A percentile compares a stretch with the other conserved stretches of the same genome.
Evolutionary conservation across 441 rosid genomes (phyloP).

Genomic region (Adansonia rubrostipa): DNA sequence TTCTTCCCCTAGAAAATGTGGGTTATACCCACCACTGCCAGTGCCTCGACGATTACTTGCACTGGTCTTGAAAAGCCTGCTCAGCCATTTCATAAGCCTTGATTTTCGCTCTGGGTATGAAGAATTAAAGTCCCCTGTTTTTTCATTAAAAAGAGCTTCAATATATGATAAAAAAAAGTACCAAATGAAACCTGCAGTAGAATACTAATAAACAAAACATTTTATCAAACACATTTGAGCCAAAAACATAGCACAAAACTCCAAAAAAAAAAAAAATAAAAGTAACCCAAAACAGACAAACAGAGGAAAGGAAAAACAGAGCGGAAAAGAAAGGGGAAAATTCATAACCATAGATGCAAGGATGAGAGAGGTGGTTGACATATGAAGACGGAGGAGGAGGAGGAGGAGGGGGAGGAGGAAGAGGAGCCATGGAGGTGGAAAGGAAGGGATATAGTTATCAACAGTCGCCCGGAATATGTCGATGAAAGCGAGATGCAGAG

Average conservation of each 20-base stretch:
- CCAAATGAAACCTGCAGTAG: background rate
- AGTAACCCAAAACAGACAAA: background rate
- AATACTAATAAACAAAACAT: background rate
- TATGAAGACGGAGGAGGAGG: slow-evolving; percentile 39
- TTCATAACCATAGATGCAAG: slow-evolving; percentile 73
- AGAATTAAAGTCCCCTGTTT: slow-evolving; percentile 76
- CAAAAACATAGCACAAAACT: background rate
- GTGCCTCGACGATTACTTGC: slow-evolving; percentile 40
- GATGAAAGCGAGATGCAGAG: slow-evolving; percentile 49
- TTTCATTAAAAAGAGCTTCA: slow-evolving; percentile 30
- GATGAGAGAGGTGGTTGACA: slow-evolving; percentile 69
- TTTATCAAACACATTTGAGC: background rate
- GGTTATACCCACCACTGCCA: slow-evolving; percentile 42
- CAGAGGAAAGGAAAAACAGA: background rate
- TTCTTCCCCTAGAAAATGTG: slow-evolving; percentile 80
- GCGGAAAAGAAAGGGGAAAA: background rate
- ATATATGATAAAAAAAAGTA: slow-evolving; percentile 2
- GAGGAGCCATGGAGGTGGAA: slow-evolving; percentile 55
- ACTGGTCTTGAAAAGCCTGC: slow-evolving; percentile 72
- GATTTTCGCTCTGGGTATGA: slow-evolving; percentile 78
- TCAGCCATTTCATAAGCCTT: slow-evolving; percentile 87
- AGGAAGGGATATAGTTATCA: slow-evolving; percentile 30
- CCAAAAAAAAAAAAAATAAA: background rate
- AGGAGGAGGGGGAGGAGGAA: slow-evolving; percentile 29
- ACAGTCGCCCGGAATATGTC: slow-evolving; percentile 25